Conservation (phyloP, 2,329 filamentous ascomycete species). For the Xylaria sp. region DNA sequence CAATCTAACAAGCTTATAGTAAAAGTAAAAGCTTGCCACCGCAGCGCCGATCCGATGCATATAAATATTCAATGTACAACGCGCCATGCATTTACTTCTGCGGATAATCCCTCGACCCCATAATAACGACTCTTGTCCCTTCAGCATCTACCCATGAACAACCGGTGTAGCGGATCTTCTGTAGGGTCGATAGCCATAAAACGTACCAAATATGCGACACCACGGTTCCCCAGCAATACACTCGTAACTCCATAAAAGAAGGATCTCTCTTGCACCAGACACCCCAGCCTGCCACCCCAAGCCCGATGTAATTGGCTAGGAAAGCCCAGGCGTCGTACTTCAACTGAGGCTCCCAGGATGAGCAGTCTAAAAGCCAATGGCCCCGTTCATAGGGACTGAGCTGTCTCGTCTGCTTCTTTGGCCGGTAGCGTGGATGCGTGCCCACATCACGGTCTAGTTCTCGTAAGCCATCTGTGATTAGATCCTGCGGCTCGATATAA, state of each 20-base stretch:
- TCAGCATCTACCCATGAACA: conserved; percentile 74
- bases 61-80: conserved; percentile 11
- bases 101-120: conserved; percentile 48
- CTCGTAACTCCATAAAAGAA: conserved; percentile 61
- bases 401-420: conserved; percentile 58
- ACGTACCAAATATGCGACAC: conserved; percentile 78
- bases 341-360: conserved; percentile 60
- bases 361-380: conserved; percentile 75
- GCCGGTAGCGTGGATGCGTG: conserved; percentile 63
- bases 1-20: not conserved
- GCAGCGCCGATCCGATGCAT: conserved; percentile 1
- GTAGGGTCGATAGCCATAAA: conserved; percentile 76
- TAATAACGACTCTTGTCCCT: conserved; percentile 61
- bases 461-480: conserved; percentile 66
- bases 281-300: conserved; percentile 73
- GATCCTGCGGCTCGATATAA: conserved; percentile 56
- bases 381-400: conserved; percentile 75
- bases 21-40: not conserved
- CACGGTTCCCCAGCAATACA: conserved; percentile 83
- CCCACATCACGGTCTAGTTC: conserved; percentile 65
- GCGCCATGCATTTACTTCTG: conserved; percentile 5
- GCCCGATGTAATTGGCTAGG: conserved; percentile 67
- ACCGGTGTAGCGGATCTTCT: conserved; percentile 66
- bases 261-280: conserved; percentile 65
- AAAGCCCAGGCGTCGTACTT: conserved; percentile 70